These are phyloP conservation scores for Pinus tabuliformis DNA, from an alignment of 75 land plant genomes.

Conservation along the genomic window DNA sequence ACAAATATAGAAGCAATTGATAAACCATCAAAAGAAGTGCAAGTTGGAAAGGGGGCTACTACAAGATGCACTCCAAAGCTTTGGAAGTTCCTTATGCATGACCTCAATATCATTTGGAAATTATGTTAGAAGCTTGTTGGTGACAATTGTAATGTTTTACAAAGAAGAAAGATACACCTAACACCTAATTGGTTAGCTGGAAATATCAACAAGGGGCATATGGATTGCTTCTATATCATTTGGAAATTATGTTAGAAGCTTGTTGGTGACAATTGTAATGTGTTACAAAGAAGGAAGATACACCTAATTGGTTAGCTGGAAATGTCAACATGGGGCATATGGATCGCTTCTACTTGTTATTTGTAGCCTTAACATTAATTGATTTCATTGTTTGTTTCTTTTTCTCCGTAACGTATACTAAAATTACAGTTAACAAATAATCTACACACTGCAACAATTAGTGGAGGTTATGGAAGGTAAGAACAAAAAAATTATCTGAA, in stretches of 20 bases:
- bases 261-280: slow-evolving; percentile 29
- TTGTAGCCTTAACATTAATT: slow-evolving; percentile 26
- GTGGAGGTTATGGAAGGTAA: no score
- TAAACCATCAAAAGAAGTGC: no score
- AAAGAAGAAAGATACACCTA: slow-evolving; percentile 14
- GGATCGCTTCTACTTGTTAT: slow-evolving; percentile 37
- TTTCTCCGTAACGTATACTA: slow-evolving; percentile 7
- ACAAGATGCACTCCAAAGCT: slow-evolving; percentile 30
- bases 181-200: slow-evolving; percentile 40
- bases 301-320: slow-evolving; percentile 40
- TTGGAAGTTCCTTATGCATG: slow-evolving; percentile 35
- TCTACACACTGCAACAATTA: no score
- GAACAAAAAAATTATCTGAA: no score
- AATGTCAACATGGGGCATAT: slow-evolving; percentile 32
- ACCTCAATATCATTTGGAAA: slow-evolving; percentile 37
- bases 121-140: slow-evolving; percentile 35
- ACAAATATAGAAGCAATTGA: no score
- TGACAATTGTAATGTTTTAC: slow-evolving; percentile 29
- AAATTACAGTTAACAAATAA: no score
- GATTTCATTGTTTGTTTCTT: slow-evolving; percentile 24
- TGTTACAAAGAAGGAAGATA: slow-evolving; percentile 13
- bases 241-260: slow-evolving; percentile 48
- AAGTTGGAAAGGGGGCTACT: no score
- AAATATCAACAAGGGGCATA: slow-evolving; percentile 35
- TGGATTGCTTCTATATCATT: slow-evolving; percentile 38